A percentile compares a stretch with the other conserved stretches of the same genome.
Evolutionary conservation across 2,329 filamentous ascomycete species (phyloP).

Genomic region (Colletotrichum sidae): DNA sequence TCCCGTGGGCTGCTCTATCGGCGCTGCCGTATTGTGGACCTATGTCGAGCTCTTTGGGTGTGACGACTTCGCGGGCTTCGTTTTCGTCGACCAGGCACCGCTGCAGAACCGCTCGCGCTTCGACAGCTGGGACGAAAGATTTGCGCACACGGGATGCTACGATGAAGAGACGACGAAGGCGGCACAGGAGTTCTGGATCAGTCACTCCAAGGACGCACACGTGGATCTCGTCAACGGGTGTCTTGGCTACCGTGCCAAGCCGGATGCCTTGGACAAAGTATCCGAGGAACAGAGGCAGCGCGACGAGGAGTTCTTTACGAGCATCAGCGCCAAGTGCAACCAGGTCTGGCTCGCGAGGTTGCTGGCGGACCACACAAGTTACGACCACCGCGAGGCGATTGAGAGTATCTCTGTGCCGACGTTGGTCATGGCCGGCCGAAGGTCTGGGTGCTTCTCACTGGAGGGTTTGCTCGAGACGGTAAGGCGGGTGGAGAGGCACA

Average conservation of each 20-base stretch:
- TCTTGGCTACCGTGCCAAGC: conserved; percentile 49
- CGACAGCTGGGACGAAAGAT: conserved; percentile 46
- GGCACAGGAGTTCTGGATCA: conserved; percentile 45
- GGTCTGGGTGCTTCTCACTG: conserved; percentile 52
- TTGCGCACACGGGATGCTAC: conserved; percentile 50
- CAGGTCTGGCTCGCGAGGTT: conserved; percentile 51
- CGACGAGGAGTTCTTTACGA: conserved; percentile 51
- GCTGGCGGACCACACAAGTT: conserved; percentile 53
- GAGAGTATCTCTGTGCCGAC: conserved; percentile 48
- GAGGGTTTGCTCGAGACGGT: conserved; percentile 53
- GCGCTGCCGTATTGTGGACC: conserved; percentile 54
- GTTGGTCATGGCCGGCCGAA: conserved; percentile 50
- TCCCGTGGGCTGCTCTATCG: conserved; percentile 53
- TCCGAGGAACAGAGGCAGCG: conserved; percentile 39
- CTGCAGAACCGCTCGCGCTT: conserved; percentile 51
- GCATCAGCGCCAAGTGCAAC: conserved; percentile 49
- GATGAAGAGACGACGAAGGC: conserved; percentile 50
- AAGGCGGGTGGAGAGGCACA: conserved; percentile 41
- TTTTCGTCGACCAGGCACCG: conserved; percentile 55
- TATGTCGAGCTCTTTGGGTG: conserved; percentile 52
- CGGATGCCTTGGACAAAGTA: conserved; percentile 41
- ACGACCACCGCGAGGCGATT: conserved; percentile 55
- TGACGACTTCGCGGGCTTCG: conserved; percentile 46
- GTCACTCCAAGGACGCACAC: conserved; percentile 41
- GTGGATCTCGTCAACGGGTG: conserved; percentile 48